Conservation (phyloP, 768 basidiomycete species). For the Candolleomyces eurysporus region DNA sequence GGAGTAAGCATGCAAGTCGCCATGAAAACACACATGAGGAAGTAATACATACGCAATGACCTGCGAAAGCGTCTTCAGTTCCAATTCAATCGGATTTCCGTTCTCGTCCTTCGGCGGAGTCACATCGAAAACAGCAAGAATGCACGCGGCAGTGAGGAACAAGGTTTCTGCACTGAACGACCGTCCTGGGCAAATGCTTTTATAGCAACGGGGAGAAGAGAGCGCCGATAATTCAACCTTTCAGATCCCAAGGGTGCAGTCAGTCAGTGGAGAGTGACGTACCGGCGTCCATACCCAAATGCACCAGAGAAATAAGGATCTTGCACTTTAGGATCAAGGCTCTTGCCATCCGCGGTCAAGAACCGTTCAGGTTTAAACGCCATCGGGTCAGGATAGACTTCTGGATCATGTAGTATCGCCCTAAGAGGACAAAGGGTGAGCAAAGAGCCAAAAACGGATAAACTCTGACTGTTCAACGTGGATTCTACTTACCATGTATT, state of each 20-base stretch:
- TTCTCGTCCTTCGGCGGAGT: background rate
- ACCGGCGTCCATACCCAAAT: slow-evolving; percentile 16
- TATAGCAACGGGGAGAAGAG: background rate
- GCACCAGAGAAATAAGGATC: slow-evolving; percentile 8
- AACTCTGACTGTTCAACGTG: background rate
- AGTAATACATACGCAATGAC: background rate
- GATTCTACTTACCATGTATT: slow-evolving; percentile 14
- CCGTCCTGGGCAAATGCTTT: slow-evolving; percentile 1
- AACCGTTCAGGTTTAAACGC: background rate
- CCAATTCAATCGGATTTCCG: background rate
- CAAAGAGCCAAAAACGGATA: background rate
- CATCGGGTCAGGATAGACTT: background rate
- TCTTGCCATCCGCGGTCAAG: background rate
- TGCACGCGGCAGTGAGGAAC: slow-evolving; percentile 9
- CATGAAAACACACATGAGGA: background rate
- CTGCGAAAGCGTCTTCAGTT: background rate
- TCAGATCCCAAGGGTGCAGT: background rate
- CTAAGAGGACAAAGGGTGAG: background rate
- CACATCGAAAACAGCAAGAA: slow-evolving; percentile 7
- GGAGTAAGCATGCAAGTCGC: background rate
- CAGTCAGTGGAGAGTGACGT: background rate
- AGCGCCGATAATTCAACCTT: background rate
- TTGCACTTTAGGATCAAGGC: background rate
- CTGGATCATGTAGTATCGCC: slow-evolving; percentile 1
- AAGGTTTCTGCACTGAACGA: slow-evolving; percentile 4